These are phyloP conservation scores for Biscogniauxia sp. DNA, from an alignment of 2,329 filamentous ascomycete species.

Conservation along the genomic window DNA sequence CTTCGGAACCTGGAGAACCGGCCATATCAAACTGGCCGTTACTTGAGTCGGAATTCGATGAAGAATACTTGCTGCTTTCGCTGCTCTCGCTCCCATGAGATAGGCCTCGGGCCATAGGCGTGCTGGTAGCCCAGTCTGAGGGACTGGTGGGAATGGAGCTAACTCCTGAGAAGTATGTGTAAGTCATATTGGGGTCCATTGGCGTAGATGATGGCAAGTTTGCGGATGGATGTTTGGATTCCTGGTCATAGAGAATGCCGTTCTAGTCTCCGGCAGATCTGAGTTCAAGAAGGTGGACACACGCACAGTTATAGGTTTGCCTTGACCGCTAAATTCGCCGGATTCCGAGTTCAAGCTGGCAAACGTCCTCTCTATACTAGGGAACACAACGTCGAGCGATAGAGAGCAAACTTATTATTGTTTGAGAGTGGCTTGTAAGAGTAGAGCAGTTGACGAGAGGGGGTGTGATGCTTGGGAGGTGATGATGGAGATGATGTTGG, in stretches of 20 bases:
- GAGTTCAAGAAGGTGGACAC: conserved; percentile 2
- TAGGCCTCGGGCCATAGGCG: conserved; percentile 21
- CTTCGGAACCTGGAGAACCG: conserved; percentile 7
- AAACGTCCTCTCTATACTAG: conserved; percentile 6
- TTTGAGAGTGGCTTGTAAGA: conserved; percentile 6
- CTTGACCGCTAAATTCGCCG: neutral
- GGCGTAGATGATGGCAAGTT: neutral
- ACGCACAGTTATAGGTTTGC: conserved; percentile 3
- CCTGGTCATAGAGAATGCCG: conserved; percentile 6
- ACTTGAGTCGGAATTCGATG: conserved; percentile 13
- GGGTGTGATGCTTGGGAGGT: conserved; percentile 10
- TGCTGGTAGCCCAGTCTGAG: conserved; percentile 14
- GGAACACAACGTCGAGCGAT: conserved; percentile 6
- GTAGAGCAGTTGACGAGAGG: conserved; percentile 6
- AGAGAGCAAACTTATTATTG: conserved; percentile 12
- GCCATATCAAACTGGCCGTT: conserved; percentile 15
- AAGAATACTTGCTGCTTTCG: conserved; percentile 13
- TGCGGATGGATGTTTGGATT: neutral
- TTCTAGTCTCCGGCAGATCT: conserved; percentile 12
- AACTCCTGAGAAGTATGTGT: conserved; percentile 12
- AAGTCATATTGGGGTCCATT: conserved; percentile 9
- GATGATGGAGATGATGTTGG: conserved; percentile 14
- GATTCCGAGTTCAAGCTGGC: conserved; percentile 12
- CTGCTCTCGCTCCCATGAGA: conserved; percentile 19
- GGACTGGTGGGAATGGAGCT: conserved; percentile 13